Evolutionary conservation across 164 flowering plant genomes (phyloP).

Genomic region (Magnolia sinica): DNA sequence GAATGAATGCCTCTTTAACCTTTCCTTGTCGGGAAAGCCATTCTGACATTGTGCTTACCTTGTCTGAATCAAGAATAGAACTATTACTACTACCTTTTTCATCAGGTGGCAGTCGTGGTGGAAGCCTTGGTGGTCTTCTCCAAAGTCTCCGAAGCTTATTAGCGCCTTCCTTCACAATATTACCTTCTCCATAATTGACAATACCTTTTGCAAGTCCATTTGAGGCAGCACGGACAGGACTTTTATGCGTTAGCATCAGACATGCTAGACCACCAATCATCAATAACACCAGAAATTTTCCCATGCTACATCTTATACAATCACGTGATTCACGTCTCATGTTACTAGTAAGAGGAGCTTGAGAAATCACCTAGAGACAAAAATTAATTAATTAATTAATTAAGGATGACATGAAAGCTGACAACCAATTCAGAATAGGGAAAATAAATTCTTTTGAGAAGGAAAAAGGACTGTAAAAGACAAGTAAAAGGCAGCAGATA

Average conservation of each 20-base stretch:
- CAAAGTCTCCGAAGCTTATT: constrained; percentile 41
- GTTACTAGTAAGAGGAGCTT: constrained; percentile 46
- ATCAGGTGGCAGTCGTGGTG: constrained; percentile 79
- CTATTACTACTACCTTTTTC: constrained; percentile 32
- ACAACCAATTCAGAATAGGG: neutral
- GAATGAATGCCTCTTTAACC: constrained; percentile 80
- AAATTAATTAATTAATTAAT: neutral
- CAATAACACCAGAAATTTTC: constrained; percentile 63
- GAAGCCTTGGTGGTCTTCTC: constrained; percentile 87
- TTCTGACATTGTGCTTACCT: constrained; percentile 21
- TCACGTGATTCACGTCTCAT: constrained; percentile 57
- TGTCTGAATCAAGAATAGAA: constrained; percentile 22
- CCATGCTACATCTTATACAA: constrained; percentile 72
- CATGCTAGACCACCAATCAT: constrained; percentile 69
- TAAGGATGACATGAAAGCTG: neutral
- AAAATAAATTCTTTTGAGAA: too few species aligned
- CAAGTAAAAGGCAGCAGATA: too few species aligned
- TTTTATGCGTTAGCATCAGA: constrained; percentile 50
- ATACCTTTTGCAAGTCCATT: constrained; percentile 28
- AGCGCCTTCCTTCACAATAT: constrained; percentile 21
- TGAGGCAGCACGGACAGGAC: constrained; percentile 25
- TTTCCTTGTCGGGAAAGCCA: constrained; percentile 65
- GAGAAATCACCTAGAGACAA: constrained; percentile 55
- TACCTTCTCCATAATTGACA: constrained; percentile 20
- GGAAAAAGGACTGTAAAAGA: too few species aligned